Conservation (phyloP, 2,329 filamentous ascomycete species). For the Alternaria panax region DNA sequence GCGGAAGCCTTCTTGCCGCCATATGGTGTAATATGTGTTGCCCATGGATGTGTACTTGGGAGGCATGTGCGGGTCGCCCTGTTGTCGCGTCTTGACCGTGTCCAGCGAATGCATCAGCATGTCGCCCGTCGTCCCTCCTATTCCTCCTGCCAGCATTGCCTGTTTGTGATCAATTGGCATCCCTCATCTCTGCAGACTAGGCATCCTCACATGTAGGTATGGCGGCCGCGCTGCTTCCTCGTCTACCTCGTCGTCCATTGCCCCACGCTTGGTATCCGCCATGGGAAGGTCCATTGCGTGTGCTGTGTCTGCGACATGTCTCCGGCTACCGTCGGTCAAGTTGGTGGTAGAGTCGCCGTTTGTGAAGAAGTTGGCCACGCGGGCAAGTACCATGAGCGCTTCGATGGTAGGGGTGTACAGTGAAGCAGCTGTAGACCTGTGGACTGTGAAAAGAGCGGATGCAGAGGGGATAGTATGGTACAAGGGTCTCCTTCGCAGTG, state of each 20-base stretch:
- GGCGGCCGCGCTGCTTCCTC: conserved; percentile 56
- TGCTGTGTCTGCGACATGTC: conserved; percentile 31
- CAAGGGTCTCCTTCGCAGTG: conserved; percentile 24
- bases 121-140: conserved; percentile 92
- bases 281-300: conserved; percentile 31
- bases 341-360: conserved; percentile 42
- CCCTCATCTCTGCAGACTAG: conserved; percentile 8
- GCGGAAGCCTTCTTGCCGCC: conserved; percentile 86
- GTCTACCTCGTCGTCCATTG: conserved; percentile 43
- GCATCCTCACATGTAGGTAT: conserved; percentile 55
- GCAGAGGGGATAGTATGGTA: neutral
- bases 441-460: neutral
- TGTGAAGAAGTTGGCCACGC: conserved; percentile 57
- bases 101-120: conserved; percentile 99
- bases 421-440: neutral
- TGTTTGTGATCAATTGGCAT: conserved; percentile 52
- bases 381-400: conserved; percentile 59
- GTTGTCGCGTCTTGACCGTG: conserved; percentile 97
- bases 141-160: conserved; percentile 94
- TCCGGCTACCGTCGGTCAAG: conserved; percentile 50
- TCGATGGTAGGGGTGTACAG: conserved; percentile 24
- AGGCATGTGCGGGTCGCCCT: conserved; percentile 92
- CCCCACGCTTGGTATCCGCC: conserved; percentile 27
- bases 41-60: conserved; percentile 91
- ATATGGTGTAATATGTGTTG: conserved; percentile 90